phyloP scores from a whole-genome alignment of 2,329 filamentous ascomycete genomes.

The Penicillium crustosum region DNA sequence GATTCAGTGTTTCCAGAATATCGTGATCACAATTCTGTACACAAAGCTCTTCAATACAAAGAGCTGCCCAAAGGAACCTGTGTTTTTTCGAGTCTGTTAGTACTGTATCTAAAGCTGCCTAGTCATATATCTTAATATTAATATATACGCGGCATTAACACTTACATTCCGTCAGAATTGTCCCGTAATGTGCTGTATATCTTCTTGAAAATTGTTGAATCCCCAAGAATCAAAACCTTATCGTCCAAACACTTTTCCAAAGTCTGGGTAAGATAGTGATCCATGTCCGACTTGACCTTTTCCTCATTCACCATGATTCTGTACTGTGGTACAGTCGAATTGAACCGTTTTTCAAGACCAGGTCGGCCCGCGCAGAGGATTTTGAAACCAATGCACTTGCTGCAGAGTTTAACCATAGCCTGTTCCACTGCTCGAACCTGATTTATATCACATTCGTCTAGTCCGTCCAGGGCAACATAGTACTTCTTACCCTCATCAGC shows the following conservation, averaged over 20 bases:
- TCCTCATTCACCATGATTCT: not conserved
- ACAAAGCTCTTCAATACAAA: constrained; percentile 22
- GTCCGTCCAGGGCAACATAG: constrained; percentile 7
- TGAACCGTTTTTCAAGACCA: constrained; percentile 8
- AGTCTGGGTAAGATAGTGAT: not conserved
- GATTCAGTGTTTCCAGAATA: constrained; percentile 14
- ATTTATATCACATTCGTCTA: constrained; percentile 2
- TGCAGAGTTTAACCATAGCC: constrained; percentile 1
- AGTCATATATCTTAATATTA: too few species aligned
- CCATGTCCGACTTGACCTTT: constrained; percentile 15
- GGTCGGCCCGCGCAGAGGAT: constrained; percentile 21
- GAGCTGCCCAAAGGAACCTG: constrained; percentile 22
- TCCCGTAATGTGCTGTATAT: not conserved
- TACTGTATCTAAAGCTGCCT: not conserved
- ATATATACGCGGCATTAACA: not conserved
- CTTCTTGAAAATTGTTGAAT: constrained; percentile 2
- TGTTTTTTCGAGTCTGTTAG: not conserved
- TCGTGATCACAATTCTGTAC: constrained; percentile 14
- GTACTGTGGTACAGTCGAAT: not conserved
- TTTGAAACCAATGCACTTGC: not conserved
- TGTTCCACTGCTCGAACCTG: constrained; percentile 1
- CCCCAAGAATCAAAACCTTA: constrained; percentile 1
- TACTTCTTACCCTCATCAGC: not conserved
- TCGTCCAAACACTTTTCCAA: not conserved
- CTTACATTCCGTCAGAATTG: constrained; percentile 4